A percentile compares a stretch with the other conserved stretches of the same genome.
Evolutionary conservation across 768 basidiomycete genomes (phyloP).

Genomic region (Naganishia vaughanmartiniae): DNA sequence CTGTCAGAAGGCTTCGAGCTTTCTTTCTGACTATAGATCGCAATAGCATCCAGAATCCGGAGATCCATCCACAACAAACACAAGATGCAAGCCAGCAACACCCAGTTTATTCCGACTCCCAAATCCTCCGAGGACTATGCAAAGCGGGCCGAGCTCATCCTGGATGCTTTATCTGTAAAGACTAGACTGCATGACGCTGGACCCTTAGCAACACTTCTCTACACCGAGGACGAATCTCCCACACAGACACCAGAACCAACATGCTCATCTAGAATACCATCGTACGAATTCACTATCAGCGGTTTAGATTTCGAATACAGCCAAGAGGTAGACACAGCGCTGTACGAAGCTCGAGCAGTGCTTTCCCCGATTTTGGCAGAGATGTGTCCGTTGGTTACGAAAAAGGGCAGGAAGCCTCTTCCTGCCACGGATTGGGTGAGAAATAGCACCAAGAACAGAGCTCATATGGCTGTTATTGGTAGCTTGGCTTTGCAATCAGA

Average conservation of each 20-base stretch:
- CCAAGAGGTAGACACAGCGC: neutral
- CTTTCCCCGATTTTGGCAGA: neutral
- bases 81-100: neutral
- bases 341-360: neutral
- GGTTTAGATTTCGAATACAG: neutral
- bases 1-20: too few relatives aligned
- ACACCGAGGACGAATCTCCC: neutral
- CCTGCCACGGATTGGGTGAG: neutral
- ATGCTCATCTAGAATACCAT: neutral
- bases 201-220: neutral
- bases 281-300: neutral
- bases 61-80: neutral
- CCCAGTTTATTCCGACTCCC: neutral
- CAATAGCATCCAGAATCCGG: neutral
- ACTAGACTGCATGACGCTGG: neutral
- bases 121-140: neutral
- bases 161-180: neutral
- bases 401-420: neutral
- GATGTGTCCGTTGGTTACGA: neutral
- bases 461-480: neutral
- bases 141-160: neutral
- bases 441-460: neutral
- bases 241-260: neutral
- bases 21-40: neutral
- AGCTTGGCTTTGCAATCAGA: neutral